Base-by-base conservation (phyloP, 352 stramenopile genomes). In the Phytophthora cryptogea region DNA sequence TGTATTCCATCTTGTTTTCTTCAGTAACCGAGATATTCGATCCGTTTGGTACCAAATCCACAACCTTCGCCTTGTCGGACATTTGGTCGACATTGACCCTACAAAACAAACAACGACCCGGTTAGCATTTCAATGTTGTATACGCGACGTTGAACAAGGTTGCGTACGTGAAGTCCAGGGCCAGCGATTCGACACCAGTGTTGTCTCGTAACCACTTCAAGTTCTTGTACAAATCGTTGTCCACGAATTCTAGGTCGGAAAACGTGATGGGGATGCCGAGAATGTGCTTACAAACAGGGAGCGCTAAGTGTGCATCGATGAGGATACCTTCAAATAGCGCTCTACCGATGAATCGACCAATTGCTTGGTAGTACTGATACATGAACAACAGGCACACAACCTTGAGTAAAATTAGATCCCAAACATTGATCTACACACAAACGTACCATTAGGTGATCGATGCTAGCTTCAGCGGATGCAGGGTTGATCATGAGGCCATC, bases 1-100 rank as follows among this genome's bases (percentile, higher is more conserved):
- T 94, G 72, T 99, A 99, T 68, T 98, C 85, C 54, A 88, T 80
- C 78, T 99, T 99, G 78, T 97, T 99, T 35, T 98, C 87, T 43
- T 99, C 97, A 1, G 95, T 99, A 5, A 99, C 97, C 6, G 83
- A 47, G 23, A 98, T 97, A 42, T 97, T 95, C 5, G 92, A 80
- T 16, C 97, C 97, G 57, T 98, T 92, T 17, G 95, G 92, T 59
- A 98, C 86, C 16, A 99, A 78, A 54, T 99, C 96, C 44, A 98
- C 90, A 4, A 94, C 85, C 66, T 93, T 89, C 51, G 76, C 66
- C 61, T 89, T 90, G 54, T 90, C 78, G 1, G 70, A 68, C 54
- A 82, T 76, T 49, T 94, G 81, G 16, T 91, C 83, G 8, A 91
- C 74, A 8, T 76, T 90, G 3, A 92, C 82, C 45, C 84, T 93